phyloP scores from a whole-genome alignment of 225 moss, liverwort and hornwort species.

The Climacium dendroides region DNA sequence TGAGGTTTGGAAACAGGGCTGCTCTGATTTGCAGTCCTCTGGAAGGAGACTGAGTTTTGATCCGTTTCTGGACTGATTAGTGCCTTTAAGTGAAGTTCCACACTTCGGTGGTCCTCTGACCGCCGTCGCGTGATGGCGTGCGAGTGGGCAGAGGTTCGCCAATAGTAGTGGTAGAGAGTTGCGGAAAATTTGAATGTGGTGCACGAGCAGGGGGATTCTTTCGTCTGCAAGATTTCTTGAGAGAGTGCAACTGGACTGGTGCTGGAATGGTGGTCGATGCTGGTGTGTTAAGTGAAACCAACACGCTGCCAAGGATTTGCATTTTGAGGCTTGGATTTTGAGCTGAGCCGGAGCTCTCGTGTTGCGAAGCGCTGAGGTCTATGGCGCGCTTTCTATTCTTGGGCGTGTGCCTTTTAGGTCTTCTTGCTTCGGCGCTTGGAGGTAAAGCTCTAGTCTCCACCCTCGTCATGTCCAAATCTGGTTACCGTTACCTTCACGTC shows the following conservation, averaged over 20 bases:
- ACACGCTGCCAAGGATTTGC: neutral
- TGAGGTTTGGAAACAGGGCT: neutral
- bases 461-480: neutral
- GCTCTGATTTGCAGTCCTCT: neutral
- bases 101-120: neutral
- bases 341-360: neutral
- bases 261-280: constrained; percentile 11
- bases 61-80: neutral
- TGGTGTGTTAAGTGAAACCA: neutral
- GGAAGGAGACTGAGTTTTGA: neutral
- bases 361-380: neutral
- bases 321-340: neutral
- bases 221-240: neutral
- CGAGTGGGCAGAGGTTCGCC: neutral
- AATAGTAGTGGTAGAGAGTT: neutral
- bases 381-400: constrained; percentile 18
- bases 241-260: neutral
- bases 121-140: neutral
- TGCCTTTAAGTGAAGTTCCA: neutral
- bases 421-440: constrained; percentile 4
- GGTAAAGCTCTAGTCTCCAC: neutral
- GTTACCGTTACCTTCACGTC: neutral
- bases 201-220: neutral
- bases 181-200: neutral
- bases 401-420: constrained; percentile 8